These are phyloP conservation scores for Alternaria solani DNA, from an alignment of 2,329 filamentous ascomycete genomes.

Conservation along the genomic window DNA sequence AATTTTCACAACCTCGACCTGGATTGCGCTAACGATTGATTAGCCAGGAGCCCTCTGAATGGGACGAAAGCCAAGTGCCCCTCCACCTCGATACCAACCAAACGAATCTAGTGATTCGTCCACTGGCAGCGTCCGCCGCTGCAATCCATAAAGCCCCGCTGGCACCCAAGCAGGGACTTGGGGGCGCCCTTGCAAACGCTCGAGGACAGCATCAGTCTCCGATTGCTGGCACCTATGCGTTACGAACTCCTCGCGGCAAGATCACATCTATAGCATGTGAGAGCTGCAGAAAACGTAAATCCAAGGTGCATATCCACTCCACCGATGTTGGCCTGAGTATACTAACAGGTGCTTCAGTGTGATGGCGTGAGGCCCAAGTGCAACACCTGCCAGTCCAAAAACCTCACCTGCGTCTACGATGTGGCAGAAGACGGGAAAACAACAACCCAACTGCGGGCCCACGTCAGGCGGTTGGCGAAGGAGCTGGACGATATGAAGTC, in stretches of 20 bases:
- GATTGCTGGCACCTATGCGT: slow-evolving; percentile 48
- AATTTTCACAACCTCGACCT: slow-evolving; percentile 11
- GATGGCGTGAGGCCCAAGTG: slow-evolving; percentile 51
- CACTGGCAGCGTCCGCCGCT: slow-evolving; percentile 34
- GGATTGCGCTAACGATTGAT: slow-evolving; percentile 34
- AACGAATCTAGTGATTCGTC: slow-evolving; percentile 40
- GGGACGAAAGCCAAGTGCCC: slow-evolving; percentile 40
- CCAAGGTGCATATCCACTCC: slow-evolving; percentile 38
- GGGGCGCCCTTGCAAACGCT: slow-evolving; percentile 40
- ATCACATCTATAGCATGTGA: slow-evolving; percentile 53
- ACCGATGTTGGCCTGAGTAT: not conserved
- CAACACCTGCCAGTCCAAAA: slow-evolving; percentile 51
- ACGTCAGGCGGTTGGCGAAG: slow-evolving; percentile 48
- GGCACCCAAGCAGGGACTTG: slow-evolving; percentile 48
- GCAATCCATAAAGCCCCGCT: slow-evolving; percentile 47
- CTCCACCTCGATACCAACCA: slow-evolving; percentile 44
- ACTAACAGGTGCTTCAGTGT: slow-evolving; percentile 38
- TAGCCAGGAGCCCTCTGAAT: slow-evolving; percentile 41
- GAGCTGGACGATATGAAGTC: slow-evolving; percentile 52
- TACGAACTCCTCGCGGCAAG: slow-evolving; percentile 49
- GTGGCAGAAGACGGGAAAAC: slow-evolving; percentile 52
- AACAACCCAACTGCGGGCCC: slow-evolving; percentile 49
- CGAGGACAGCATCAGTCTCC: slow-evolving; percentile 47
- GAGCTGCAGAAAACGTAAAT: slow-evolving; percentile 51
- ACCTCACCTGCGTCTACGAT: slow-evolving; percentile 49